Percentiles rank a stretch among this genome's conserved stretches.
These are phyloP conservation scores for Saccharomyces paradoxus DNA, from an alignment of 805 yeast genomes.

Conservation along the genomic window DNA sequence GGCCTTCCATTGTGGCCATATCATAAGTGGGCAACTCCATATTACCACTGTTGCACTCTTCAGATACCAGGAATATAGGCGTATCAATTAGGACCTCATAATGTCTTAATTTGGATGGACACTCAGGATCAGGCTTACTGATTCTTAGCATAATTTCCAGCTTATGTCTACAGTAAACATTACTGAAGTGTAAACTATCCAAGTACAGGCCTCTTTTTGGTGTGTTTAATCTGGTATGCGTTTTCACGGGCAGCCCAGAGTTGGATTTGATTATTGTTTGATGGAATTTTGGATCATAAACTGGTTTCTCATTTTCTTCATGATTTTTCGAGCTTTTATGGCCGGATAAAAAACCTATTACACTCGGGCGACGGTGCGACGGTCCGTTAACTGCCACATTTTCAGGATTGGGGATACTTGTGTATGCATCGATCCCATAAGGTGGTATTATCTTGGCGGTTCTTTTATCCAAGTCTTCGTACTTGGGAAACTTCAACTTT, in stretches of 20 bases:
- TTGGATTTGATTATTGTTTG: conserved; percentile 13
- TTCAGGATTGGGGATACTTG: conserved; percentile 15
- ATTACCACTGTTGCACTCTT: conserved; percentile 31
- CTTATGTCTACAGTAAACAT: conserved; percentile 55
- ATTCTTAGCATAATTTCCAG: conserved; percentile 63
- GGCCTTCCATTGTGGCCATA: conserved; percentile 13
- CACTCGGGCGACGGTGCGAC: conserved; percentile 10
- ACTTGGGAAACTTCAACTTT: conserved; percentile 27
- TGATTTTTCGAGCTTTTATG: conserved; percentile 3
- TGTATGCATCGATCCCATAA: conserved; percentile 29
- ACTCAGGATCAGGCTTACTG: conserved; percentile 48
- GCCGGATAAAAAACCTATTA: conserved; percentile 15
- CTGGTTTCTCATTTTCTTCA: neutral
- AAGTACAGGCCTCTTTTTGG: conserved; percentile 41
- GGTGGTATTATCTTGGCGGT: conserved; percentile 26
- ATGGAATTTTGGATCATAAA: conserved; percentile 6
- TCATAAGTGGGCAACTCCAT: conserved; percentile 34
- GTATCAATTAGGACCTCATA: conserved; percentile 78
- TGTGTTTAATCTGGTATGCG: conserved; percentile 16
- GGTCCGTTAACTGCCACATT: neutral
- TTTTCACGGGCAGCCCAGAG: conserved; percentile 15
- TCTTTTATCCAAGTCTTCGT: conserved; percentile 22
- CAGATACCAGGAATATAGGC: conserved; percentile 50
- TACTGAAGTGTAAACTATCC: conserved; percentile 51
- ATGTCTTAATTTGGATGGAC: conserved; percentile 48